Percentiles rank a stretch among this genome's conserved stretches.
Evolutionary conservation across 306 rosid genomes (phyloP).

Genomic region (Quercus gilva): DNA sequence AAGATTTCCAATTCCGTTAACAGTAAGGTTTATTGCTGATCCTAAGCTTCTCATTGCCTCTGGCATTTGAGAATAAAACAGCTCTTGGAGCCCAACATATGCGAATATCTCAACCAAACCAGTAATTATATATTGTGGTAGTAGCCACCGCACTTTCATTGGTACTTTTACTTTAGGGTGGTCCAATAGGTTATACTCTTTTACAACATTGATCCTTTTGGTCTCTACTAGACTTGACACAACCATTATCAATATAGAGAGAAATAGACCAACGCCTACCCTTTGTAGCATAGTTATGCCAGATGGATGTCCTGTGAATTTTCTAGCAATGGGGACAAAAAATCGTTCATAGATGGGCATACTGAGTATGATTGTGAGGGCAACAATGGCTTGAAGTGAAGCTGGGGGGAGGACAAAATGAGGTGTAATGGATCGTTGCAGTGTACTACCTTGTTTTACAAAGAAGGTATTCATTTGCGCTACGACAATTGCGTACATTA

Average conservation of each 20-base stretch:
- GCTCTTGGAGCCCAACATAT: conserved; percentile 32
- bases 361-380: conserved; percentile 32
- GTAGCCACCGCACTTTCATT: conserved; percentile 47
- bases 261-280: conserved; percentile 55
- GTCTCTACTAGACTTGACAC: conserved; percentile 52
- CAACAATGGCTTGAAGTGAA: conserved; percentile 57
- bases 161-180: conserved; percentile 33
- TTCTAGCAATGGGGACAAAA: conserved; percentile 40
- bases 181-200: conserved; percentile 23
- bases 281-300: conserved; percentile 71
- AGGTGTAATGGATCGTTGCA: conserved; percentile 50
- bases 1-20: conserved; percentile 33
- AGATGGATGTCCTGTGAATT: conserved; percentile 36
- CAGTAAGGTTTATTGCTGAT: conserved; percentile 24
- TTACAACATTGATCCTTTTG: conserved; percentile 34
- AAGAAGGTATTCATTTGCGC: conserved; percentile 57
- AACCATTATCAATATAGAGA: conserved; percentile 58
- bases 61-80: conserved; percentile 52
- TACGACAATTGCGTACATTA: conserved; percentile 55
- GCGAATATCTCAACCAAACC: conserved; percentile 32
- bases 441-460: conserved; percentile 63
- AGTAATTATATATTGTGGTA: conserved; percentile 38
- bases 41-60: conserved; percentile 40
- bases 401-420: conserved; percentile 62
- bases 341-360: conserved; percentile 57